Evolutionary conservation across 2,329 filamentous ascomycete genomes (phyloP).

Genomic region (Helicocarpus griseus): DNA sequence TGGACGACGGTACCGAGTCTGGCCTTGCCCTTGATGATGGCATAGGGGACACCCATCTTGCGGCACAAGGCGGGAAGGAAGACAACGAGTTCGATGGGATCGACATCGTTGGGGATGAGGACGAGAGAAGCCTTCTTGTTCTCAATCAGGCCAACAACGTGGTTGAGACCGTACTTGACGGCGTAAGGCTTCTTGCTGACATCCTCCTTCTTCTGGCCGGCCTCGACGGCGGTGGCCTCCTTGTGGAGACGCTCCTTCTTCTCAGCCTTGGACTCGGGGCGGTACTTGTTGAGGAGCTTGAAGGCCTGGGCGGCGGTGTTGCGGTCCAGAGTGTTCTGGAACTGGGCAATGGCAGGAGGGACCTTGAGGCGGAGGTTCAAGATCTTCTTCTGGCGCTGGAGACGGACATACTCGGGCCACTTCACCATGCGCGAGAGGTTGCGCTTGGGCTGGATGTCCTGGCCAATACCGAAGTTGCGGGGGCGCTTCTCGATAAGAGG

Average conservation of each 20-base stretch:
- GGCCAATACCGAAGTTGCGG: constrained; percentile 96
- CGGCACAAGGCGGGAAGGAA: constrained; percentile 98
- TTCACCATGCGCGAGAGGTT: constrained; percentile 98
- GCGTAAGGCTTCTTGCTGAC: constrained; percentile 99
- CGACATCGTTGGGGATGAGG: constrained; percentile 97
- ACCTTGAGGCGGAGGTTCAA: constrained; percentile 98
- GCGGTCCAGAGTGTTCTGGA: constrained; percentile 93
- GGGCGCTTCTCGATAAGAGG: constrained; percentile 97
- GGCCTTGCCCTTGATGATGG: constrained; percentile 99
- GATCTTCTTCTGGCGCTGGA: constrained; percentile 92
- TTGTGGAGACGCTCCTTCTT: constrained; percentile 99
- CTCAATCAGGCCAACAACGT: constrained; percentile 93
- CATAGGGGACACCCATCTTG: constrained; percentile 99
- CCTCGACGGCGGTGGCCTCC: constrained; percentile 94
- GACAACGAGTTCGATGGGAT: constrained; percentile 98
- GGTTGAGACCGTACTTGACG: constrained; percentile 99
- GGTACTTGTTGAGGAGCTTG: constrained; percentile 99
- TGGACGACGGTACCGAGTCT: constrained; percentile 97
- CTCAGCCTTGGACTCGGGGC: constrained; percentile 96
- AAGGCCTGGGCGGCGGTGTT: constrained; percentile 94
- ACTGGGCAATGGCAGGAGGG: constrained; percentile 92
- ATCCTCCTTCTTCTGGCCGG: constrained; percentile 99
- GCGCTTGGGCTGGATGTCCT: constrained; percentile 94
- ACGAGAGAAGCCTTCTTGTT: constrained; percentile 99
- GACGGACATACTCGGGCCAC: constrained; percentile 98